Conservation (phyloP, 768 basidiomycete genomes). For the Suillus subluteus region DNA sequence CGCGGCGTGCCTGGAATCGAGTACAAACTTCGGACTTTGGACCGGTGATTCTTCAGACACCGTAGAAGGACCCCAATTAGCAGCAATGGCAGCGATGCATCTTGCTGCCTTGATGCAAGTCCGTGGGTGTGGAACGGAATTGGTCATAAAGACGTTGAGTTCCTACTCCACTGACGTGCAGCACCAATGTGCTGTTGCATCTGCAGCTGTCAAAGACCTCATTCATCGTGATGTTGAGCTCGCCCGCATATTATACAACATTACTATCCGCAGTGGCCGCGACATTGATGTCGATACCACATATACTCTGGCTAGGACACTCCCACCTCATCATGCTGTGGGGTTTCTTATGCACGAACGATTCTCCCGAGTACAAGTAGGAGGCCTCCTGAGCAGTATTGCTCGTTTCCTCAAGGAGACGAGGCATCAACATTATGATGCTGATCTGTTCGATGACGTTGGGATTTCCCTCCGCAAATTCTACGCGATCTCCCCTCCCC, state of each 20-base stretch:
- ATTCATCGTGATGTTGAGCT: constrained; percentile 32
- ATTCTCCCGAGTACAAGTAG: constrained; percentile 36
- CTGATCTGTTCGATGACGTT: constrained; percentile 36
- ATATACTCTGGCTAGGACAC: constrained; percentile 35
- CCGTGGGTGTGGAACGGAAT: constrained; percentile 30
- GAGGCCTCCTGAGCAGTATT: constrained; percentile 42
- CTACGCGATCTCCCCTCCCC: constrained; percentile 39
- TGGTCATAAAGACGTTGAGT: constrained; percentile 36
- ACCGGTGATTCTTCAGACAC: constrained; percentile 9
- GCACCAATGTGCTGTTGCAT: constrained; percentile 34
- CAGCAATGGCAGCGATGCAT: constrained; percentile 27
- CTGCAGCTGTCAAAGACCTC: constrained; percentile 22
- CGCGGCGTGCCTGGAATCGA: constrained; percentile 35
- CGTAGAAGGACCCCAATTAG: constrained; percentile 14
- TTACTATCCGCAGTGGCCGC: constrained; percentile 28
- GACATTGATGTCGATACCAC: constrained; percentile 26
- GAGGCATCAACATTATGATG: constrained; percentile 34
- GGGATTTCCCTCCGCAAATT: constrained; percentile 39
- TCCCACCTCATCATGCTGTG: constrained; percentile 30
- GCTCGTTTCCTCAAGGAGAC: constrained; percentile 41
- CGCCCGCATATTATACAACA: constrained; percentile 39
- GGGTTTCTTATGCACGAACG: constrained; percentile 37
- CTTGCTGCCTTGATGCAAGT: constrained; percentile 31
- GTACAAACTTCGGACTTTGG: constrained; percentile 2
- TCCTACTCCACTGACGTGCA: constrained; percentile 24